Evolutionary conservation across 2,329 filamentous ascomycete species (phyloP), one percentile per base, ranked within the genome.

Genomic region (Xylariaceae sp.): DNA sequence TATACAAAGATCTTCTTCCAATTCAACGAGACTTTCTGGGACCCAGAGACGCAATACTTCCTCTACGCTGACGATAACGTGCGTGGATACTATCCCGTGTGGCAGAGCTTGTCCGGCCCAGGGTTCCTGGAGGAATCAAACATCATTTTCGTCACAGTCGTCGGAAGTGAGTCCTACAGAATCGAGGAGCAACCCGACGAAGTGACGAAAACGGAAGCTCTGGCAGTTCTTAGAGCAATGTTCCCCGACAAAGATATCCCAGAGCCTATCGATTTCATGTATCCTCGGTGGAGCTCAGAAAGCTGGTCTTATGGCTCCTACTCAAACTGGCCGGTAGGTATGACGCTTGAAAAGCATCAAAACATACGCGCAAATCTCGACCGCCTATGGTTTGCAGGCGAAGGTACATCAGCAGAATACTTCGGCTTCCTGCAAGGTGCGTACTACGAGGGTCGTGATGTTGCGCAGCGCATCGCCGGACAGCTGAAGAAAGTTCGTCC

Each of bases 1-100:
- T 89, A 87, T 67, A 88, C 83, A 45, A 89, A 89, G 62, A 80
- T 88, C 53, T 88, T 88, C 67, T 69, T 85, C 52, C 84, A 87
- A 54, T 88, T 87, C 66, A 72, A 82, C 52, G 71, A 82, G 47
- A 78, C 81, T 0, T 89, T 88, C 66, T 88, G 85, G 85, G 75
- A 70, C 57, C 60, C 67, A 0, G 66, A 72, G 14, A 69, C 63
- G 0, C 65, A 76, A 55, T 76, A 65, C 55, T 71, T 76, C 49
- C 61, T 76, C 0, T 76, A 76, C 46, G 73, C 74, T 0, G 73
- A 74, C 19, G 65, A 71, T 2, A 62, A 63, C 0, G 60, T 60
- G 15, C 68, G 74, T 1, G 74, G 74, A 0, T 71, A 73, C 51
- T 76, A 67, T 33, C 80, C 85, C 0, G 68, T 86, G 7, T 88